A percentile compares a stretch with the other conserved stretches of the same genome.
These are phyloP conservation scores for Pouteria glomerata DNA, from an alignment of 148 eudicot genomes.

Conservation along the genomic window DNA sequence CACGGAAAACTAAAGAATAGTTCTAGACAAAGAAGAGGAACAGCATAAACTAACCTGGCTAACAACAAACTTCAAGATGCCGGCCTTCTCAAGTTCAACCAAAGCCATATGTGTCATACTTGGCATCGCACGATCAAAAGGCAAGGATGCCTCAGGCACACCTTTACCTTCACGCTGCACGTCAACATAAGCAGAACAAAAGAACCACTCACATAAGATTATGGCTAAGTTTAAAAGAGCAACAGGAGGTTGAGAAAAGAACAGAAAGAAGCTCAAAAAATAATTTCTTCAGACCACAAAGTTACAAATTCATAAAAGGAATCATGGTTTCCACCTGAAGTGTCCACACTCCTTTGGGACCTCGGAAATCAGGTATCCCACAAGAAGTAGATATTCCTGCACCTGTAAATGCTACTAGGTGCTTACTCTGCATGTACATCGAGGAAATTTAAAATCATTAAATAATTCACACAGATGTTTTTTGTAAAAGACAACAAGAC, in stretches of 20 bases:
- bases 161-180: constrained; percentile 43
- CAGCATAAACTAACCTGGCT: constrained; percentile 56
- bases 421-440: constrained; percentile 73
- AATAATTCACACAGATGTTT: too few species aligned
- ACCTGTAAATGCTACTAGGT: constrained; percentile 91
- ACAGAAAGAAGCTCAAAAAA: not conserved
- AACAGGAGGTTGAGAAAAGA: not conserved
- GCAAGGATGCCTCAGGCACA: constrained; percentile 53
- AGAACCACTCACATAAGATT: not conserved
- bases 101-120: constrained; percentile 94
- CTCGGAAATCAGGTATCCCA: constrained; percentile 98
- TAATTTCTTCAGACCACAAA: not conserved
- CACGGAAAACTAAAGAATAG: not conserved
- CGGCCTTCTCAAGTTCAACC: constrained; percentile 82
- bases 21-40: not conserved
- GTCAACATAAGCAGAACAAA: constrained; percentile 17
- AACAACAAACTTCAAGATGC: constrained; percentile 78
- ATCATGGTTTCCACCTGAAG: constrained; percentile 59
- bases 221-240: not conserved
- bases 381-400: constrained; percentile 98
- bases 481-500: not conserved
- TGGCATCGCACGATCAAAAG: constrained; percentile 94
- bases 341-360: constrained; percentile 97
- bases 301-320: not conserved
- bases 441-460: not conserved